Evolutionary conservation across 805 yeast genomes (phyloP).

Genomic region (Candida argentea): DNA sequence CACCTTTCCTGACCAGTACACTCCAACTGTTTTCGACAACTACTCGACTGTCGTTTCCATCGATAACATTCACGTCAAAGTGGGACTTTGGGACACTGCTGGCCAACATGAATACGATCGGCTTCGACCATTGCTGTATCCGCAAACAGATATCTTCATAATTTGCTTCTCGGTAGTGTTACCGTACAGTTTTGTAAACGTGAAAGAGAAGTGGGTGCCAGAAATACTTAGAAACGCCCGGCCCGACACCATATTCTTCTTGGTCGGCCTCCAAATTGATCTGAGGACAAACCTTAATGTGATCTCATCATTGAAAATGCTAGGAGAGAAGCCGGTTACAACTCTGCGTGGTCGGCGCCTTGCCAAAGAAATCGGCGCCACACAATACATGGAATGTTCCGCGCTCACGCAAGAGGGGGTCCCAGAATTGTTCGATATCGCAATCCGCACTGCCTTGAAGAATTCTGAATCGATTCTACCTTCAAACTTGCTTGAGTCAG

Average conservation of each 20-base stretch:
- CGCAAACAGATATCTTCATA: slow-evolving; percentile 83
- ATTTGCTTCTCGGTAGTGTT: slow-evolving; percentile 79
- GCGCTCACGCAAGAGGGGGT: slow-evolving; percentile 86
- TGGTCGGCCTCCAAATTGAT: slow-evolving; percentile 87
- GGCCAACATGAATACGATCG: slow-evolving; percentile 92
- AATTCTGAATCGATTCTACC: too few relatives aligned
- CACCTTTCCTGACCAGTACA: slow-evolving; percentile 86
- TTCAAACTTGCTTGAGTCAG: too few relatives aligned
- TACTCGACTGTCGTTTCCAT: slow-evolving; percentile 80
- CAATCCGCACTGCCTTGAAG: slow-evolving; percentile 61
- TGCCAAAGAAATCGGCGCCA: slow-evolving; percentile 64
- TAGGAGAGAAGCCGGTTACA: slow-evolving; percentile 53
- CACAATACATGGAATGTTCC: slow-evolving; percentile 76
- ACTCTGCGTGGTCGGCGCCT: slow-evolving; percentile 51
- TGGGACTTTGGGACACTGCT: slow-evolving; percentile 94
- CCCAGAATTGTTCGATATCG: slow-evolving; percentile 73
- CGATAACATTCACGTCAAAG: slow-evolving; percentile 70
- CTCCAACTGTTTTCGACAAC: slow-evolving; percentile 91
- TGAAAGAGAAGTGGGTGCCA: slow-evolving; percentile 67
- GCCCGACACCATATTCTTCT: slow-evolving; percentile 51
- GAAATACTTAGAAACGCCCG: slow-evolving; percentile 82
- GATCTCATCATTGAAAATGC: slow-evolving; percentile 56
- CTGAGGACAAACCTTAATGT: slow-evolving; percentile 72
- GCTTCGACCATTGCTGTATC: slow-evolving; percentile 80
- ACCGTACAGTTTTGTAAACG: slow-evolving; percentile 73